phyloP scores from a whole-genome alignment of 202 grass and related monocot genomes.

The Setaria viridis region DNA sequence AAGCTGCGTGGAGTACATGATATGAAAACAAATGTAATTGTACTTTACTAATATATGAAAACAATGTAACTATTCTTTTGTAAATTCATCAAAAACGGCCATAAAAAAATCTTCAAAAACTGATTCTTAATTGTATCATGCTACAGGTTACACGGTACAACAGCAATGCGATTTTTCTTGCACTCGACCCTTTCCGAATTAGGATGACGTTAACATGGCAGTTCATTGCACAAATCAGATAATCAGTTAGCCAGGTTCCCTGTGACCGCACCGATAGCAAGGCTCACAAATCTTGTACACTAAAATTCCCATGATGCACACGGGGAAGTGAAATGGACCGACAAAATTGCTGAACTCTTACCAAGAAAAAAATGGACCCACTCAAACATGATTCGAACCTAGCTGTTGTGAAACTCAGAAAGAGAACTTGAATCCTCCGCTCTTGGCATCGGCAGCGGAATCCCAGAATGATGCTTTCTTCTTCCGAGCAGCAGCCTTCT shows the following conservation, averaged over 20 bases:
- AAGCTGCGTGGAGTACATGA: too few species aligned
- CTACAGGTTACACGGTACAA: neutral
- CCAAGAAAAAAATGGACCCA: neutral
- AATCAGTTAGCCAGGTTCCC: constrained; percentile 7
- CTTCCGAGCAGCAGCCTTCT: constrained; percentile 68
- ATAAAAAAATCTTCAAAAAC: neutral
- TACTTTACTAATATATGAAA: too few species aligned
- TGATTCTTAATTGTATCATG: neutral
- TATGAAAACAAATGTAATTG: too few species aligned
- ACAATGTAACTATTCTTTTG: too few species aligned
- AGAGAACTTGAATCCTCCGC: constrained; percentile 88
- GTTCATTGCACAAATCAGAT: constrained; percentile 16
- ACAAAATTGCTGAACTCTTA: neutral
- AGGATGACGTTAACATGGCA: neutral
- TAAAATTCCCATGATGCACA: neutral
- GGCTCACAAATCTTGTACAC: neutral
- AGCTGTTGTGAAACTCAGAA: constrained; percentile 50
- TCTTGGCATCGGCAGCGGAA: constrained; percentile 63
- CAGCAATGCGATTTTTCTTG: neutral
- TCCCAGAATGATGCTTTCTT: constrained; percentile 85
- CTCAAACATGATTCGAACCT: neutral
- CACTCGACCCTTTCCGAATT: too few species aligned
- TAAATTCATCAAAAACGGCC: too few species aligned
- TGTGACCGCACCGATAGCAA: neutral
- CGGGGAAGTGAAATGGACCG: neutral